A percentile compares a stretch with the other conserved stretches of the same genome.
phyloP scores from a whole-genome alignment of 2,329 filamentous ascomycete species.

The Botrytis hyacinthi region DNA sequence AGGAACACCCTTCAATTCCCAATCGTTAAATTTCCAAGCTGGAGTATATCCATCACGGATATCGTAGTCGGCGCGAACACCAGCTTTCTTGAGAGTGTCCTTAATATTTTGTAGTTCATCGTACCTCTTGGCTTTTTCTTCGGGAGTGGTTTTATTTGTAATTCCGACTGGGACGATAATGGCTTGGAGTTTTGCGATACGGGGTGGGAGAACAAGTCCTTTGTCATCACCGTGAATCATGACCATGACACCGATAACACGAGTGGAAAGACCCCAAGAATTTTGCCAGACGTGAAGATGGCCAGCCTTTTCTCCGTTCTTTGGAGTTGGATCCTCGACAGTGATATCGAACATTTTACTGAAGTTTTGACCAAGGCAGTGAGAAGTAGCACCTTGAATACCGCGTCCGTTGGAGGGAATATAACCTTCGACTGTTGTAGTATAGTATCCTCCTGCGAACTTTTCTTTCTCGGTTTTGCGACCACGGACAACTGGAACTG shows the following conservation, averaged over 20 bases:
- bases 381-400: slow-evolving; percentile 94
- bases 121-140: slow-evolving; percentile 74
- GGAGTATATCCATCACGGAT: slow-evolving; percentile 87
- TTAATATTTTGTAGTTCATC: slow-evolving; percentile 72
- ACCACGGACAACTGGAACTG: slow-evolving; percentile 90
- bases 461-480: slow-evolving; percentile 97
- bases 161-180: slow-evolving; percentile 91
- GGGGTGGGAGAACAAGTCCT: slow-evolving; percentile 87
- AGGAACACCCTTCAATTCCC: slow-evolving; percentile 94
- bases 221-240: slow-evolving; percentile 97
- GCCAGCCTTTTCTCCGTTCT: slow-evolving; percentile 70
- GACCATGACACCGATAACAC: slow-evolving; percentile 97
- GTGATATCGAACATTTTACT: slow-evolving; percentile 99
- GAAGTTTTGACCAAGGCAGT: slow-evolving; percentile 92
- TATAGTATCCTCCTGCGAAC: slow-evolving; percentile 95
- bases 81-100: slow-evolving; percentile 65
- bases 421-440: slow-evolving; percentile 94
- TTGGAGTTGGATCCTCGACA: slow-evolving; percentile 80
- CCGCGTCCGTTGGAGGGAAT: slow-evolving; percentile 93
- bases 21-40: slow-evolving; percentile 98
- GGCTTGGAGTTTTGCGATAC: slow-evolving; percentile 81
- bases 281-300: slow-evolving; percentile 95
- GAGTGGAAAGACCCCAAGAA: slow-evolving; percentile 96
- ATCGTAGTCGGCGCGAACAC: slow-evolving; percentile 78
- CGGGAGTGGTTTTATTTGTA: slow-evolving; percentile 79